These are phyloP conservation scores for Emericellopsis cladophorae DNA, from an alignment of 2,329 filamentous ascomycete species.

Conservation along the genomic window DNA sequence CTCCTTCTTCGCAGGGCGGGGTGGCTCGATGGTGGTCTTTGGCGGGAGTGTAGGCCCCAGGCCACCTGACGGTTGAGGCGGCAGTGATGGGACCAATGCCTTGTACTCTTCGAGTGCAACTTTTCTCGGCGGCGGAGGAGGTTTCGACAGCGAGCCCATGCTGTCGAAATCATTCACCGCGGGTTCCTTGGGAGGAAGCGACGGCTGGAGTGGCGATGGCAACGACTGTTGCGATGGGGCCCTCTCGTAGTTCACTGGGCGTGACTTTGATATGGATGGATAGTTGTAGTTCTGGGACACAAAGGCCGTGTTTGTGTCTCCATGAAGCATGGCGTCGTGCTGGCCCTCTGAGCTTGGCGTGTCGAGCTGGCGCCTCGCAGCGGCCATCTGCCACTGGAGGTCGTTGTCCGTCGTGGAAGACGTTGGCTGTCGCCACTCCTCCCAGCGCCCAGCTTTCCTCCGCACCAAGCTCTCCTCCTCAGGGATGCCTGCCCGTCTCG, in stretches of 20 bases:
- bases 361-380: slow-evolving; percentile 33
- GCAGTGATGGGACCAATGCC: slow-evolving; percentile 2
- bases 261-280: slow-evolving; percentile 40
- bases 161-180: neutral
- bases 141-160: slow-evolving; percentile 8
- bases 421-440: slow-evolving; percentile 19
- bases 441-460: slow-evolving; percentile 30
- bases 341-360: slow-evolving; percentile 12
- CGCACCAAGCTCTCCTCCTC: slow-evolving; percentile 44
- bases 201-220: slow-evolving; percentile 15
- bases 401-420: slow-evolving; percentile 21
- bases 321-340: too few relatives aligned
- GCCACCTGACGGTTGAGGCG: neutral
- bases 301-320: neutral
- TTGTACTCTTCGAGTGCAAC: slow-evolving; percentile 11
- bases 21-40: slow-evolving; percentile 13
- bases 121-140: slow-evolving; percentile 16
- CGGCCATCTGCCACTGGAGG: slow-evolving; percentile 39
- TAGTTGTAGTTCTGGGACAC: slow-evolving; percentile 34
- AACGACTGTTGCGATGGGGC: slow-evolving; percentile 6
- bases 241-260: slow-evolving; percentile 30
- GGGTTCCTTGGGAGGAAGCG: slow-evolving; percentile 17
- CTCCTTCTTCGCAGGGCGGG: slow-evolving; percentile 31
- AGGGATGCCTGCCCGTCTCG: slow-evolving; percentile 42
- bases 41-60: slow-evolving; percentile 12